A percentile compares a stretch with the other conserved stretches of the same genome.
Conservation (phyloP, 192 early-diverging fungal genomes). For the Haplosporangium gracile region DNA sequence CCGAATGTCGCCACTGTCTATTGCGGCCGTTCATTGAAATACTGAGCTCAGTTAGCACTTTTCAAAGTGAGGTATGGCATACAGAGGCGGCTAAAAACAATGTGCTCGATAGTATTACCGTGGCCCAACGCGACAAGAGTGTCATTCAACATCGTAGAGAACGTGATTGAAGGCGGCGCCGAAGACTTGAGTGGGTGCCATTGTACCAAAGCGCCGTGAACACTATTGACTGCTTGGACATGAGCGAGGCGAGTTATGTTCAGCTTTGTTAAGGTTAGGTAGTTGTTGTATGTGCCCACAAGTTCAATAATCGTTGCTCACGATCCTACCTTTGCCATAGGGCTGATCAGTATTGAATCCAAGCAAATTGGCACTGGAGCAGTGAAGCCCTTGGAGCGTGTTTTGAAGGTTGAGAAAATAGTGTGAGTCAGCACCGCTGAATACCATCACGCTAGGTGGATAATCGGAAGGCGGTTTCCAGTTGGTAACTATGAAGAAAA, state of each 20-base stretch:
- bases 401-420: slow-evolving; percentile 25
- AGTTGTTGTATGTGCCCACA: background rate
- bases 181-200: slow-evolving; percentile 9
- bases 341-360: background rate
- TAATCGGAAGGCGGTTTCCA: slow-evolving; percentile 15
- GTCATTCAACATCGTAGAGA: slow-evolving; percentile 64
- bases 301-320: background rate
- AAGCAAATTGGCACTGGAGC: slow-evolving; percentile 9
- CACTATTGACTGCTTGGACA: background rate
- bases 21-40: background rate
- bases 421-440: background rate
- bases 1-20: slow-evolving; percentile 75
- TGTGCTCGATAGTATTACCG: too few relatives aligned
- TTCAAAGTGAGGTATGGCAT: background rate
- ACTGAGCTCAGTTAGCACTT: background rate
- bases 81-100: background rate
- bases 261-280: too few relatives aligned
- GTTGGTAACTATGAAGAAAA: background rate
- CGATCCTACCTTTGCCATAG: background rate
- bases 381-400: slow-evolving; percentile 2
- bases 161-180: slow-evolving; percentile 42
- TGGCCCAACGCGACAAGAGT: slow-evolving; percentile 74
- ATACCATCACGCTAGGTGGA: slow-evolving; percentile 2
- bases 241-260: too few relatives aligned
- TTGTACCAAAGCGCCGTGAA: background rate